phyloP scores from a whole-genome alignment of 176 grass and related monocot genomes.

The Tillandsia fasciculata region DNA sequence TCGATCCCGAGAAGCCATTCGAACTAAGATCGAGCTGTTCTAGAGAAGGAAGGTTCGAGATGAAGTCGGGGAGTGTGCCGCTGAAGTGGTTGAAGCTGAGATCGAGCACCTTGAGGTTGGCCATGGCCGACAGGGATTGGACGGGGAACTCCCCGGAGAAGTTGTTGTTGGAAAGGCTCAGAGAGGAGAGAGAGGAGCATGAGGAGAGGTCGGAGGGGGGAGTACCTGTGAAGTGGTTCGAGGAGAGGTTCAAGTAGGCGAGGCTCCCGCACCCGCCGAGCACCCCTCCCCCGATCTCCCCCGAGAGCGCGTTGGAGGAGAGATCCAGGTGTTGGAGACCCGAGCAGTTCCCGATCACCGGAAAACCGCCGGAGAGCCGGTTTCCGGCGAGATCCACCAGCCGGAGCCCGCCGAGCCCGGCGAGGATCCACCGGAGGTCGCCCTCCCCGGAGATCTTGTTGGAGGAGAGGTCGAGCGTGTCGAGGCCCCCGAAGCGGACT shows the following conservation, averaged over 20 bases:
- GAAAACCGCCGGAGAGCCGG: slow-evolving; percentile 2
- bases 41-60: slow-evolving; percentile 9
- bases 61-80: slow-evolving; percentile 8
- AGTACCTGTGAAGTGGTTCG: slow-evolving; percentile 18
- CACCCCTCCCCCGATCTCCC: slow-evolving; percentile 3
- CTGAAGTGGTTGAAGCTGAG: slow-evolving; percentile 21
- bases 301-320: slow-evolving; percentile 8
- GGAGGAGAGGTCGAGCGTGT: slow-evolving; percentile 21
- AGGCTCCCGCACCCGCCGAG: slow-evolving; percentile 17
- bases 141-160: slow-evolving; percentile 23
- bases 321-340: slow-evolving; percentile 15
- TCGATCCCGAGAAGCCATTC: slow-evolving; percentile 11
- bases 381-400: slow-evolving; percentile 9
- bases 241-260: slow-evolving; percentile 20
- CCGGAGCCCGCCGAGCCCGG: not conserved
- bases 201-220: slow-evolving; percentile 18
- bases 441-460: slow-evolving; percentile 15
- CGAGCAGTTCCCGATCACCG: slow-evolving; percentile 15
- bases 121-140: slow-evolving; percentile 3
- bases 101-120: slow-evolving; percentile 17
- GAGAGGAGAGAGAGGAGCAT: slow-evolving; percentile 1
- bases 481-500: not conserved
- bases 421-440: slow-evolving; percentile 12
- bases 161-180: slow-evolving; percentile 24
- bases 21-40: slow-evolving; percentile 23